These are phyloP conservation scores for Calendula officinalis DNA, from an alignment of 129 eudicot genomes.

Conservation along the genomic window DNA sequence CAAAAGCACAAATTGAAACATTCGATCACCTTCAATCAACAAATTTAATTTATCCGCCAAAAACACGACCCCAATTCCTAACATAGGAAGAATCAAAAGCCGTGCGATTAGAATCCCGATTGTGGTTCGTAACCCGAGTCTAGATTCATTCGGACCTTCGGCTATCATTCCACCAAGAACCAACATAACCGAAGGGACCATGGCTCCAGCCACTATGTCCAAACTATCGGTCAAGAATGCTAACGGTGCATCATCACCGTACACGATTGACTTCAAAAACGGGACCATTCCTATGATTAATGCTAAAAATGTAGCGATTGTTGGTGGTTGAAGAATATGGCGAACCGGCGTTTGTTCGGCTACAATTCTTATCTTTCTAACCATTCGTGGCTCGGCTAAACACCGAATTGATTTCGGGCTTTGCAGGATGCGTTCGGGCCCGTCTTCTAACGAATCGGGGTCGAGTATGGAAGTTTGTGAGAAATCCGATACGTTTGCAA, in stretches of 20 bases:
- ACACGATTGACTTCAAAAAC: conserved; percentile 55
- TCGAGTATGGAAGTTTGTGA: conserved; percentile 52
- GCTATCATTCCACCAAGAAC: conserved; percentile 89
- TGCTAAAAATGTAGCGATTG: conserved; percentile 65
- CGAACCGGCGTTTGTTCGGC: conserved; percentile 76
- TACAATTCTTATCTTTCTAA: conserved; percentile 67
- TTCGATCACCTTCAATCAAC: conserved; percentile 56
- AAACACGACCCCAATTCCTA: conserved; percentile 70
- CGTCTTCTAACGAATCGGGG: conserved; percentile 49
- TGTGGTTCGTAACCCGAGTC: conserved; percentile 64
- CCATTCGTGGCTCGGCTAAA: conserved; percentile 75
- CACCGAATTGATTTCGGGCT: conserved; percentile 71
- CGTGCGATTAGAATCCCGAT: conserved; percentile 68
- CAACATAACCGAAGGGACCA: conserved; percentile 89
- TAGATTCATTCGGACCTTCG: conserved; percentile 45
- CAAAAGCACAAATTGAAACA: conserved; percentile 79
- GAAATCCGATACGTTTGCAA: conserved; percentile 35
- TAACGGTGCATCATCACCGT: conserved; percentile 70
- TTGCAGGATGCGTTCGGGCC: conserved; percentile 7
- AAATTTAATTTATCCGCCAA: conserved; percentile 55
- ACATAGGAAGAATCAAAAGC: conserved; percentile 62
- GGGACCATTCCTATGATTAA: conserved; percentile 76
- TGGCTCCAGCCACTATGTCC: conserved; percentile 70
- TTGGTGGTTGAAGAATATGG: conserved; percentile 77
- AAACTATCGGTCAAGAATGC: conserved; percentile 70